Evolutionary conservation across 352 stramenopile species (phyloP).

Genomic region (Pythium vanterpoolii): DNA sequence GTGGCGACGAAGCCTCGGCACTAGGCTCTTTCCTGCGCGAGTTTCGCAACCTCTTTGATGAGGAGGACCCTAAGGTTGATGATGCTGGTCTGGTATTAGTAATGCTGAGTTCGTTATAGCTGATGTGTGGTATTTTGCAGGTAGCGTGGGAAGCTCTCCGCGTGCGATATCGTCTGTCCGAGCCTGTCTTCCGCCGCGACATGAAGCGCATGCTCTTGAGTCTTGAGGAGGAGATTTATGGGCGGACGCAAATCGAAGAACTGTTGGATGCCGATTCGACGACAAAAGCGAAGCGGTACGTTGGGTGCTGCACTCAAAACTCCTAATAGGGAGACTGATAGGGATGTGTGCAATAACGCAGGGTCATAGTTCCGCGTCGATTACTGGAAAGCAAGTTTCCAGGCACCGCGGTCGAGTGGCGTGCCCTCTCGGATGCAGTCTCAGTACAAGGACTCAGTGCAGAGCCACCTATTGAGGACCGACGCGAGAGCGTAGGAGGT

Average conservation of each 20-base stretch:
- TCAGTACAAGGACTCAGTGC: constrained; percentile 10
- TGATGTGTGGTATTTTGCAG: constrained; percentile 20
- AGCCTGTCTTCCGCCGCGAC: constrained; percentile 57
- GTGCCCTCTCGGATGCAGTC: constrained; percentile 11
- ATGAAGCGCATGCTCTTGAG: constrained; percentile 54
- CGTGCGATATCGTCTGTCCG: constrained; percentile 33
- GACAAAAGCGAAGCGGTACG: constrained; percentile 2
- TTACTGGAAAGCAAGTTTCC: constrained; percentile 19
- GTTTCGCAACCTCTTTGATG: constrained; percentile 51
- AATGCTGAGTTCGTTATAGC: neutral
- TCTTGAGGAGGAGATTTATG: constrained; percentile 50
- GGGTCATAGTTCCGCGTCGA: constrained; percentile 21
- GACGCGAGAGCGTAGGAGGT: constrained; percentile 13
- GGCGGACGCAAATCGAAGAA: constrained; percentile 51
- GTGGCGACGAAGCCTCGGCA: constrained; percentile 21
- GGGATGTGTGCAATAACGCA: neutral
- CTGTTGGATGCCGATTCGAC: constrained; percentile 23
- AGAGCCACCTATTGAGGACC: constrained; percentile 17
- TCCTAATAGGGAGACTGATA: neutral
- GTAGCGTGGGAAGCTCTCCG: constrained; percentile 53
- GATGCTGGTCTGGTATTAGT: neutral
- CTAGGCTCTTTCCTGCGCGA: constrained; percentile 44
- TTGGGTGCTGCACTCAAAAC: neutral
- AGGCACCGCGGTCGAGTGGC: constrained; percentile 19
- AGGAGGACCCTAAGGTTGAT: constrained; percentile 57